Evolutionary conservation across 73 alveolate genomes (phyloP).

Genomic region (Paramecium octaurelia): DNA sequence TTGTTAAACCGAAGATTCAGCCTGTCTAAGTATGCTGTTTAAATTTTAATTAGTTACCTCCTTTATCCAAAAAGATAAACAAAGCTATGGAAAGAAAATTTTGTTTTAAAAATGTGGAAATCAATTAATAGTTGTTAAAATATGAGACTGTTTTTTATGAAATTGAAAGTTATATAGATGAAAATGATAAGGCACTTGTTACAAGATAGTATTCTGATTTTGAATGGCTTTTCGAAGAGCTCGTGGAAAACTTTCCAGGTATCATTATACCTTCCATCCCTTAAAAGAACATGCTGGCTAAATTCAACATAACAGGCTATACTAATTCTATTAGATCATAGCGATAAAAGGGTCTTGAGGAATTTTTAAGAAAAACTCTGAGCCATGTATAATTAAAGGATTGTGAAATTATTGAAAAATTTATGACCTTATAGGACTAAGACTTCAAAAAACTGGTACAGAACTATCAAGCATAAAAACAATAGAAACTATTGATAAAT

Average conservation of each 20-base stretch:
- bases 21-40: constrained; percentile 27
- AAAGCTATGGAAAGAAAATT: not conserved
- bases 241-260: constrained; percentile 38
- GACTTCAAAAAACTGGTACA: not conserved
- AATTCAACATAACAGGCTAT: constrained; percentile 13
- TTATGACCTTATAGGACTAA: constrained; percentile 19
- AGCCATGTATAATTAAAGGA: not conserved
- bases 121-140: not conserved
- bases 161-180: constrained; percentile 19
- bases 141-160: constrained; percentile 17
- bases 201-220: constrained; percentile 40
- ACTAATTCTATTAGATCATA: constrained; percentile 5
- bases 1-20: not conserved
- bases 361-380: not conserved
- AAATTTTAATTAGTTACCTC: constrained; percentile 16
- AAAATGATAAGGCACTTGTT: not conserved
- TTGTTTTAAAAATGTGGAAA: constrained; percentile 5
- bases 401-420: constrained; percentile 25
- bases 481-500: not conserved
- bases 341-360: constrained; percentile 31
- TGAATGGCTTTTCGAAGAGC: constrained; percentile 24
- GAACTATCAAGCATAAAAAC: not conserved
- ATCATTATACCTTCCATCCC: constrained; percentile 38
- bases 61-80: not conserved
- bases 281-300: not conserved